phyloP scores from a whole-genome alignment of 345 rosid genomes.

The Trapa bicornis region DNA sequence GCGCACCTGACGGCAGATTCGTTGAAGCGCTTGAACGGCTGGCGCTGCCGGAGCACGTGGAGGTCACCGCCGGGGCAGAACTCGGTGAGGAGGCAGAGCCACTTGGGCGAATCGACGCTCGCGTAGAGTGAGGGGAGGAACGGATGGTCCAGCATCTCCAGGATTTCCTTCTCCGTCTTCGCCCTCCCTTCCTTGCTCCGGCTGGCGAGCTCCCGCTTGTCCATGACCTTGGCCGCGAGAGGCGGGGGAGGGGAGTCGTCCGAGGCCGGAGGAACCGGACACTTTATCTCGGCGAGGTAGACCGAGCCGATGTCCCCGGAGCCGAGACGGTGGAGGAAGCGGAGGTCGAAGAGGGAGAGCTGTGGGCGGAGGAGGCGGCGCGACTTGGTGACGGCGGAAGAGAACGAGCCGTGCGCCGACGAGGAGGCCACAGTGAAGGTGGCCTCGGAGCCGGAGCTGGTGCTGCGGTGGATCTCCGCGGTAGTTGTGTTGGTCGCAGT shows the following conservation, averaged over 20 bases:
- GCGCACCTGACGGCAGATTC: constrained; percentile 81
- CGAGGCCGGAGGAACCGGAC: constrained; percentile 11
- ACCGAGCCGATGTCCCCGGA: constrained; percentile 94
- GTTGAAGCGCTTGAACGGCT: constrained; percentile 57
- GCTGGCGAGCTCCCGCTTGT: constrained; percentile 69
- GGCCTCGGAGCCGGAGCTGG: constrained; percentile 63
- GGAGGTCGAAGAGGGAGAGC: constrained; percentile 62
- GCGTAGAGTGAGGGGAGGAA: constrained; percentile 75
- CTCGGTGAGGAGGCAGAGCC: constrained; percentile 85
- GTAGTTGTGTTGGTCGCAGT: constrained; percentile 41
- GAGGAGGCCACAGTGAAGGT: constrained; percentile 59
- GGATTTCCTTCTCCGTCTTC: constrained; percentile 68
- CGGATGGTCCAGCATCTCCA: constrained; percentile 76
- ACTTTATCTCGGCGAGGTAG: constrained; percentile 59
- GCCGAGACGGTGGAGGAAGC: constrained; percentile 72
- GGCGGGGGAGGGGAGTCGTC: constrained; percentile 8
- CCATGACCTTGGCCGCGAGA: constrained; percentile 86
- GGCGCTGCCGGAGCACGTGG: constrained; percentile 89
- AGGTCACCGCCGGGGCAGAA: constrained; percentile 98
- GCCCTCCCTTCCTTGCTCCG: constrained; percentile 82
- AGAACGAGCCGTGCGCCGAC: constrained; percentile 47
- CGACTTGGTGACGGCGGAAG: constrained; percentile 19
- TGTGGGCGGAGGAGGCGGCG: constrained; percentile 9
- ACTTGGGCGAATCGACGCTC: constrained; percentile 55
- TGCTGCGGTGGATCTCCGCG: constrained; percentile 46